phyloP scores from a whole-genome alignment of 805 yeast species.

The Wickerhamomyces strasburgensis region DNA sequence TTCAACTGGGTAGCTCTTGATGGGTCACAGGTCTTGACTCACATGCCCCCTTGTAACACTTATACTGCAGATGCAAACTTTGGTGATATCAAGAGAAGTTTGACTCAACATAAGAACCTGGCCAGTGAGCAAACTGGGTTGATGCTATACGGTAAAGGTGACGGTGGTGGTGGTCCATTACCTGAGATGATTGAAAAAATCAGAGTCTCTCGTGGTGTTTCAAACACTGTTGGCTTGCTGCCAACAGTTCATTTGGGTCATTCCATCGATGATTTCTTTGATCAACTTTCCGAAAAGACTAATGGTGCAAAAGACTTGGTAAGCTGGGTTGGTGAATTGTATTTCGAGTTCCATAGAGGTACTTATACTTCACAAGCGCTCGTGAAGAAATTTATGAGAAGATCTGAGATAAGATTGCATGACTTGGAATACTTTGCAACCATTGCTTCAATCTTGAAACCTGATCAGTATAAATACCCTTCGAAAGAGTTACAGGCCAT shows the following conservation, averaged over 20 bases:
- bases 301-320: constrained; percentile 66
- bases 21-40: constrained; percentile 88
- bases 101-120: constrained; percentile 76
- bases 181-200: constrained; percentile 90
- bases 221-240: constrained; percentile 72
- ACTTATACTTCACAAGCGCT: constrained; percentile 93
- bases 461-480: constrained; percentile 63
- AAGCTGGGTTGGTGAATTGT: constrained; percentile 90
- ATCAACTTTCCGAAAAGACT: constrained; percentile 56
- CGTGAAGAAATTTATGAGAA: constrained; percentile 75
- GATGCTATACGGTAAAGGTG: constrained; percentile 88
- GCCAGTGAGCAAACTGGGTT: constrained; percentile 77
- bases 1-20: constrained; percentile 96
- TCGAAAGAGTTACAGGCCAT: constrained; percentile 55
- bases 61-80: constrained; percentile 91
- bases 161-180: constrained; percentile 98
- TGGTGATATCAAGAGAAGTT: constrained; percentile 84
- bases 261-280: constrained; percentile 72
- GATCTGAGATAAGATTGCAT: constrained; percentile 68
- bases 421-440: constrained; percentile 85
- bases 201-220: constrained; percentile 84
- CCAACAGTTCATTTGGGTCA: constrained; percentile 79
- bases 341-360: constrained; percentile 94
- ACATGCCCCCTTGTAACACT: constrained; percentile 97
- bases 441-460: constrained; percentile 50